A percentile compares a stretch with the other conserved stretches of the same genome.
These are phyloP conservation scores for Teunomyces barrocoloradensis DNA, from an alignment of 805 yeast genomes.

Conservation along the genomic window DNA sequence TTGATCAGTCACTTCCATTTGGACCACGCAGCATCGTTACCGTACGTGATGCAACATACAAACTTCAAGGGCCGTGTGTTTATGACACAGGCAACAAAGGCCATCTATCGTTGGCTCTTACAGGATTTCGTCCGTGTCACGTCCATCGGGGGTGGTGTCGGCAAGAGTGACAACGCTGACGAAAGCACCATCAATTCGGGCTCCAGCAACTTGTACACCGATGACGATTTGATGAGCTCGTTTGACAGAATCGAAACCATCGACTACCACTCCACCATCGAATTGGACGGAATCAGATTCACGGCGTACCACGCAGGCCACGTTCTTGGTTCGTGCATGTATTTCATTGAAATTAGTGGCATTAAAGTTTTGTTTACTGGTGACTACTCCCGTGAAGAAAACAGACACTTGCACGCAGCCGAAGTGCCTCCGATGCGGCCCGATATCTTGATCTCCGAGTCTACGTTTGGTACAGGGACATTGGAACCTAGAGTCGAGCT, in stretches of 20 bases:
- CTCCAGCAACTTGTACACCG: slow-evolving; percentile 67
- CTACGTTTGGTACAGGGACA: slow-evolving; percentile 97
- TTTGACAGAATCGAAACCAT: slow-evolving; percentile 90
- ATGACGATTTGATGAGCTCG: slow-evolving; percentile 83
- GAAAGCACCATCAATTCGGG: slow-evolving; percentile 12
- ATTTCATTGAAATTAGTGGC: slow-evolving; percentile 91
- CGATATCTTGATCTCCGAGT: slow-evolving; percentile 87
- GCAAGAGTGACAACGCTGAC: slow-evolving; percentile 31
- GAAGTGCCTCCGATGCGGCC: slow-evolving; percentile 89
- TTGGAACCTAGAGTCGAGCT: slow-evolving; percentile 88
- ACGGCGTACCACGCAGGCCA: slow-evolving; percentile 99
- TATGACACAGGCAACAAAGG: slow-evolving; percentile 99
- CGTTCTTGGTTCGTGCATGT: slow-evolving; percentile 98
- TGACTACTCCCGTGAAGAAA: slow-evolving; percentile 94
- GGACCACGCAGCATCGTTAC: slow-evolving; percentile 97
- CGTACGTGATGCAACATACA: slow-evolving; percentile 97
- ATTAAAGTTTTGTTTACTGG: slow-evolving; percentile 88
- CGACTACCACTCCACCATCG: slow-evolving; percentile 93
- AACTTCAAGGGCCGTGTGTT: slow-evolving; percentile 92
- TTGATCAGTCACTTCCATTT: slow-evolving; percentile 93
- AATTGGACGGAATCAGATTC: slow-evolving; percentile 89
- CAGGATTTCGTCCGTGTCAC: slow-evolving; percentile 94
- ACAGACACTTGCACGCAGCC: slow-evolving; percentile 91
- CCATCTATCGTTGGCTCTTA: slow-evolving; percentile 92
- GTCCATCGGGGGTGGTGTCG: slow-evolving; percentile 51